A percentile compares a stretch with the other conserved stretches of the same genome.
Evolutionary conservation across 2,329 filamentous ascomycete species (phyloP).

Genomic region (Septoria linicola): DNA sequence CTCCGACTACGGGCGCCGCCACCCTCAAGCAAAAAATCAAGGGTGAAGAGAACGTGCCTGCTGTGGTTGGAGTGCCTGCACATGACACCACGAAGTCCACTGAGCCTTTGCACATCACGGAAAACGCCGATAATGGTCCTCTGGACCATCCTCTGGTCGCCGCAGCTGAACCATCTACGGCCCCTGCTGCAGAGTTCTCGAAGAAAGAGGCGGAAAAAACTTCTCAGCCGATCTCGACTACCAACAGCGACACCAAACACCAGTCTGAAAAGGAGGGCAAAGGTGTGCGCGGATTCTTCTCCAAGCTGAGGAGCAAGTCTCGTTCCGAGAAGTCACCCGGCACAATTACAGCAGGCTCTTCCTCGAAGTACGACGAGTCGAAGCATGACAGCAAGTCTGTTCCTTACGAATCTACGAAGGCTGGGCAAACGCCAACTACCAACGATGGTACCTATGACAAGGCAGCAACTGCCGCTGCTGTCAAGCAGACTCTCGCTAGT

Average conservation of each 20-base stretch:
- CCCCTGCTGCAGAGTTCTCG: conserved; percentile 7
- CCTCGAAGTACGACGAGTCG: conserved; percentile 8
- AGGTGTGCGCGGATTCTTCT: conserved; percentile 34
- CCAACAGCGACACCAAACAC: conserved; percentile 7
- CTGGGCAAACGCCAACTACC: conserved; percentile 19
- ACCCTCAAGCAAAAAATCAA: not conserved
- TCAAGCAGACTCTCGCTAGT: conserved; percentile 4
- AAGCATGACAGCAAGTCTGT: conserved; percentile 15
- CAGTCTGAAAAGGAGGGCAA: conserved; percentile 20
- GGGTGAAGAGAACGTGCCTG: conserved; percentile 4
- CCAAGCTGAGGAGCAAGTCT: conserved; percentile 28
- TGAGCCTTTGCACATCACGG: not conserved
- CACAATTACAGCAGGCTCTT: conserved; percentile 11
- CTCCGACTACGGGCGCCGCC: not conserved
- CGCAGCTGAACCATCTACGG: conserved; percentile 3
- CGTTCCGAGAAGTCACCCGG: conserved; percentile 25
- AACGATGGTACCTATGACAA: conserved; percentile 12
- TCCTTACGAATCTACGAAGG: conserved; percentile 20
- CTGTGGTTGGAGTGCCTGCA: conserved; percentile 3
- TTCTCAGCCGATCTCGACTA: conserved; percentile 6
- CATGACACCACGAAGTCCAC: not conserved
- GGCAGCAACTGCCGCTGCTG: conserved; percentile 11
- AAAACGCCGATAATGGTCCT: not conserved
- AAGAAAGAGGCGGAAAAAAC: conserved; percentile 11
- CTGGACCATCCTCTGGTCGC: not conserved